A percentile compares a stretch with the other conserved stretches of the same genome.
Evolutionary conservation across 129 eudicot species (phyloP).

Genomic region (Heracleum sosnowskyi): DNA sequence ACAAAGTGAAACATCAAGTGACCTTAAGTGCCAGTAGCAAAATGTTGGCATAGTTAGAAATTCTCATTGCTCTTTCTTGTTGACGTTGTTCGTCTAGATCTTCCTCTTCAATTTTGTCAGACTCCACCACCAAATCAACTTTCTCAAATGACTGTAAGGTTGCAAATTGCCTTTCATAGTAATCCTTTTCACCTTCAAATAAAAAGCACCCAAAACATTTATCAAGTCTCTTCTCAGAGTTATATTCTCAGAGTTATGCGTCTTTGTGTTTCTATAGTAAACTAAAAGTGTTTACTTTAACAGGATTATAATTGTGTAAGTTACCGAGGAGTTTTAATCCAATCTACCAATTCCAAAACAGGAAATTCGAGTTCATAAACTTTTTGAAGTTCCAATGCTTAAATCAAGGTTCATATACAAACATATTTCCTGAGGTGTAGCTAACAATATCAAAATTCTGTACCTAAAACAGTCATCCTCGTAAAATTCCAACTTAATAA

Average conservation of each 20-base stretch:
- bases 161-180: constrained; percentile 70
- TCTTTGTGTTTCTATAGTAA: background rate
- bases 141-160: constrained; percentile 70
- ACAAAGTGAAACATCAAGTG: background rate
- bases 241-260: background rate
- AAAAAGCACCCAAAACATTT: background rate
- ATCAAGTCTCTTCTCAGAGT: background rate
- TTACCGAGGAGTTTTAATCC: too few relatives aligned
- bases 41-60: constrained; percentile 73
- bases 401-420: background rate
- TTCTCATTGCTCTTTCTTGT: constrained; percentile 81
- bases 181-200: constrained; percentile 64
- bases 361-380: too few relatives aligned
- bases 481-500: background rate
- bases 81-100: constrained; percentile 56
- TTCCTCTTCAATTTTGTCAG: constrained; percentile 42
- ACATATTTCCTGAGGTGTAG: background rate
- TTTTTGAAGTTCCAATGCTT: background rate
- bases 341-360: background rate
- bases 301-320: background rate
- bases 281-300: too few relatives aligned
- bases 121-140: constrained; percentile 47
- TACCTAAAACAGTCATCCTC: background rate
- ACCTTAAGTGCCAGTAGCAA: constrained; percentile 82
- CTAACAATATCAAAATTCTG: background rate